Evolutionary conservation across 768 basidiomycete species (phyloP).

Genomic region (Xerocomellus intermedius): DNA sequence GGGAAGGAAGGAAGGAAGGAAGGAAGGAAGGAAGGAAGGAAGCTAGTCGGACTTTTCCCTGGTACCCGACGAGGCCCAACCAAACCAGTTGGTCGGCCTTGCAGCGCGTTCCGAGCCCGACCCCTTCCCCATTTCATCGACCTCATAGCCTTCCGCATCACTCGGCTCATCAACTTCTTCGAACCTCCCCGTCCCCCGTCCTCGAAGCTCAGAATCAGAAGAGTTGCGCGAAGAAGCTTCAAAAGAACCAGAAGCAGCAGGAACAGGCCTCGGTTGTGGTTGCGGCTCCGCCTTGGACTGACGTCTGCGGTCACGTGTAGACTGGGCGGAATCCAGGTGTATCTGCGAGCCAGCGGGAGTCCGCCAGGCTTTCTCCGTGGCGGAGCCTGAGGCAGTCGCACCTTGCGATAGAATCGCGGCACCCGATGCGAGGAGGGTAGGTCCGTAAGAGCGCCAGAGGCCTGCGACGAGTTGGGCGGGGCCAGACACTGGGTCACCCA

Average conservation of each 20-base stretch:
- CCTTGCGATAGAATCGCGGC: conserved; percentile 59
- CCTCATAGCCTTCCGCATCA: conserved; percentile 65
- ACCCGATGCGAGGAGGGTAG: conserved; percentile 65
- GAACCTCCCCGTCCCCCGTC: conserved; percentile 48
- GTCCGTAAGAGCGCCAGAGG: conserved; percentile 80
- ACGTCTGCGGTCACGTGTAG: conserved; percentile 44
- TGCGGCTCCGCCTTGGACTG: conserved; percentile 53
- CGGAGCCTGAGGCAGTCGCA: conserved; percentile 39
- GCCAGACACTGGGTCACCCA: conserved; percentile 56
- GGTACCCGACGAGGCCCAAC: conserved; percentile 31
- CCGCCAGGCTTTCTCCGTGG: conserved; percentile 28
- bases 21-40: background rate
- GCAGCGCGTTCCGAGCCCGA: conserved; percentile 21
- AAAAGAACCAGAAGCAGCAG: conserved; percentile 33
- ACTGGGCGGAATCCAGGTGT: conserved; percentile 24
- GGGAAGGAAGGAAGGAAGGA: background rate
- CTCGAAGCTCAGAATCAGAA: conserved; percentile 45
- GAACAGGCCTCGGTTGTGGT: conserved; percentile 28
- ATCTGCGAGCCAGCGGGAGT: conserved; percentile 32
- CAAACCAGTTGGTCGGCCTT: conserved; percentile 35
- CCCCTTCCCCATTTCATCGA: conserved; percentile 19
- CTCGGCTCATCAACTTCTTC: conserved; percentile 74
- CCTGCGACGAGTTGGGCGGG: conserved; percentile 63
- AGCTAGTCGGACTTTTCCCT: conserved; percentile 23
- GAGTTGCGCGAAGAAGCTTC: conserved; percentile 36